These are phyloP conservation scores for Biscogniauxia mediterranea DNA, from an alignment of 2,329 filamentous ascomycete species.

Conservation along the genomic window DNA sequence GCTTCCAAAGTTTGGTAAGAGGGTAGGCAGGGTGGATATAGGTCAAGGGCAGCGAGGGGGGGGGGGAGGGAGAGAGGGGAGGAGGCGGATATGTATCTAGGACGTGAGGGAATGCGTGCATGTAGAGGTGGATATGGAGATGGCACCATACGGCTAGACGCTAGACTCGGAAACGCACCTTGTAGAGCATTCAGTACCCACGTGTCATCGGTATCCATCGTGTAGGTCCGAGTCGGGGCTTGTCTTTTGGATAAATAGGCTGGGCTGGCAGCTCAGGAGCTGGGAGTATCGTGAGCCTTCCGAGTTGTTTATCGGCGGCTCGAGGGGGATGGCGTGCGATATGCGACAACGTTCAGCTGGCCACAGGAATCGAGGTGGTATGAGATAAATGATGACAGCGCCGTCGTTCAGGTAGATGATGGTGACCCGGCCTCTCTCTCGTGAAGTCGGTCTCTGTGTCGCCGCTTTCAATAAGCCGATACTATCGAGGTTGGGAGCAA, in stretches of 20 bases:
- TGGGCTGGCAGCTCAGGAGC: background rate
- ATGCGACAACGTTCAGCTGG: background rate
- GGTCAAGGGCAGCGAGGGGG: background rate
- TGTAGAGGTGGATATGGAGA: background rate
- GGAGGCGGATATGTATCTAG: background rate
- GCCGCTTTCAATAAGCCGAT: background rate
- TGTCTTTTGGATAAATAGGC: background rate
- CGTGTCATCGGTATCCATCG: conserved; percentile 25
- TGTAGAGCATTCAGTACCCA: conserved; percentile 29
- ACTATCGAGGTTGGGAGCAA: background rate
- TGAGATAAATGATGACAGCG: background rate
- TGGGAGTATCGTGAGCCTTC: background rate
- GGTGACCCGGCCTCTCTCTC: background rate
- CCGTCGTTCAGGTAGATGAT: background rate
- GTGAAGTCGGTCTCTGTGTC: background rate
- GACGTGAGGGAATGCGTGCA: too few species aligned
- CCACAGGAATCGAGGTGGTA: too few species aligned
- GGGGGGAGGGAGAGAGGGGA: background rate
- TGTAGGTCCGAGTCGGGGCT: background rate
- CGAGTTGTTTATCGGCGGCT: background rate
- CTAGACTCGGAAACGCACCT: conserved; percentile 21
- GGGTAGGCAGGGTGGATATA: background rate
- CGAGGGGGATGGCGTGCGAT: background rate
- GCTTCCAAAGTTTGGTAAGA: background rate
- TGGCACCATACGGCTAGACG: background rate